These are phyloP conservation scores for Begonia masoniana DNA, from an alignment of 306 rosid genomes.

Conservation along the genomic window DNA sequence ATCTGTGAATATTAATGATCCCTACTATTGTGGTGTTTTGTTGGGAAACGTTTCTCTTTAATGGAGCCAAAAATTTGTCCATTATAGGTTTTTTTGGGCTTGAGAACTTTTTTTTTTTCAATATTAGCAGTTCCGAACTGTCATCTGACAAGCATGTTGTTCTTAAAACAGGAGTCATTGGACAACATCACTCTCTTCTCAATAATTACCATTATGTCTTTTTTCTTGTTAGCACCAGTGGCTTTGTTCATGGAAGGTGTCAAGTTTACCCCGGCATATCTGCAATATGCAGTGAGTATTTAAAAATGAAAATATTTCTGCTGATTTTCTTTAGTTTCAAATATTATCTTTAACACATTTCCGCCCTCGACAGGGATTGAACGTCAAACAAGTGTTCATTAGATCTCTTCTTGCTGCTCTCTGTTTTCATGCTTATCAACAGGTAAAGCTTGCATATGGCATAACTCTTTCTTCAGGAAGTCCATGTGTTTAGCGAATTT, in stretches of 20 bases:
- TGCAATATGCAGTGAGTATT: slow-evolving; percentile 61
- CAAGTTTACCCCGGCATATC: slow-evolving; percentile 64
- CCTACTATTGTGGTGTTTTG: no score
- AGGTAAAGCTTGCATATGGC: slow-evolving; percentile 33
- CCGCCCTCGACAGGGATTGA: slow-evolving; percentile 52
- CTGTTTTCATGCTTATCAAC: slow-evolving; percentile 94
- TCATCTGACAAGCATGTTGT: no score
- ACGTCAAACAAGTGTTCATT: slow-evolving; percentile 41
- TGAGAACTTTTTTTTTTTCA: no score
- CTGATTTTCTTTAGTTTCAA: slow-evolving; percentile 3
- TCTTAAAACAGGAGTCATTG: slow-evolving; percentile 45
- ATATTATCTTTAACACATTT: slow-evolving; percentile 5
- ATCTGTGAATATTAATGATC: no score
- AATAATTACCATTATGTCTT: slow-evolving; percentile 80
- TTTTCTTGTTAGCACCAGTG: slow-evolving; percentile 61
- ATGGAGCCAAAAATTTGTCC: no score
- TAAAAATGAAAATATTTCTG: slow-evolving; percentile 7
- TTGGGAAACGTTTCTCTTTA: no score
- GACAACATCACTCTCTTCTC: slow-evolving; percentile 98
- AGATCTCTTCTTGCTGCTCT: slow-evolving; percentile 86
- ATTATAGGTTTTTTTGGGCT: no score
- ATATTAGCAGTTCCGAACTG: no score
- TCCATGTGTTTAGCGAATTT: neutral
- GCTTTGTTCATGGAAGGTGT: slow-evolving; percentile 66
- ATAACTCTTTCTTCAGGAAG: neutral